These are phyloP conservation scores for Phyllachora maydis DNA, from an alignment of 2,329 filamentous ascomycete genomes.

Conservation along the genomic window DNA sequence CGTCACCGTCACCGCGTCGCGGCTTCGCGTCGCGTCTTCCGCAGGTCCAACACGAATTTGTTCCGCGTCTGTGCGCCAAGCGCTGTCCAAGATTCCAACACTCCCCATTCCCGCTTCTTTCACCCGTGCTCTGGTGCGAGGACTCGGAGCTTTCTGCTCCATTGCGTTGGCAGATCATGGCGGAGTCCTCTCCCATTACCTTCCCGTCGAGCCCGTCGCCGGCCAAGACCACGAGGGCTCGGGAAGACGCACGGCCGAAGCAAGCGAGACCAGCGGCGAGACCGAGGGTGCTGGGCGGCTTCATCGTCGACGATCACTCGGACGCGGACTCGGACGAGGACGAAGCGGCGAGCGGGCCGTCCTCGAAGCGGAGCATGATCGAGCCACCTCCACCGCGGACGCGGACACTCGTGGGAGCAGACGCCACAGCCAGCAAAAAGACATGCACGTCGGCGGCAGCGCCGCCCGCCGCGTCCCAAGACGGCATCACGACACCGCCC, in stretches of 20 bases:
- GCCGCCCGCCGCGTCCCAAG: slow-evolving; percentile 1
- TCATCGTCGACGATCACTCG: slow-evolving; percentile 21
- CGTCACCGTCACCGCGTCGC: no score
- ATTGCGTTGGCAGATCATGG: no score
- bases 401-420: no score
- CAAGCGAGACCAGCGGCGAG: slow-evolving; percentile 10
- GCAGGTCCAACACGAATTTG: no score
- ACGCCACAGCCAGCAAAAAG: no score
- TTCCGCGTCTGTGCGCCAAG: no score
- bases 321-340: slow-evolving; percentile 9
- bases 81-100: no score
- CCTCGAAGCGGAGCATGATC: slow-evolving; percentile 20
- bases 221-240: slow-evolving; percentile 14
- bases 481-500: slow-evolving; percentile 4
- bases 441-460: neutral
- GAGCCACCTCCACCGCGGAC: no score
- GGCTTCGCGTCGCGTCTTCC: no score
- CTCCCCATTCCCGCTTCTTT: no score
- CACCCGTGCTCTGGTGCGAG: no score
- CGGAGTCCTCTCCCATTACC: slow-evolving; percentile 8
- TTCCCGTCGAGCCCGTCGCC: slow-evolving; percentile 11
- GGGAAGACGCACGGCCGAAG: slow-evolving; percentile 12
- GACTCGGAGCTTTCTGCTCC: no score
- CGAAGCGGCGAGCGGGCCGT: slow-evolving; percentile 10
- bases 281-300: slow-evolving; percentile 17